phyloP scores from a whole-genome alignment of 805 yeast genomes.

The Monosporozyma yasuniensis region DNA sequence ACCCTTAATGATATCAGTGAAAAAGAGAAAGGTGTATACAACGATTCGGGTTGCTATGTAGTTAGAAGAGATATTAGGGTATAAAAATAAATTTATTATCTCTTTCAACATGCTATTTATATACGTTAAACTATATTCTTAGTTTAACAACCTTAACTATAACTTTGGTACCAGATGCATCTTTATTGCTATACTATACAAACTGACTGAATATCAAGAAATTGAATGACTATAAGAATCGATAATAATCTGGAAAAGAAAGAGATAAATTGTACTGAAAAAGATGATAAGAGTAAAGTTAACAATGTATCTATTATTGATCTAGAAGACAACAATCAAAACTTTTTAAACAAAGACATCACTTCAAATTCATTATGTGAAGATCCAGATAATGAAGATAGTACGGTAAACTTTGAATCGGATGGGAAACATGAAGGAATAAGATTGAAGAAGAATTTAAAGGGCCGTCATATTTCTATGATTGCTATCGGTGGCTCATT shows the following conservation, averaged over 20 bases:
- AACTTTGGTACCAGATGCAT: no score
- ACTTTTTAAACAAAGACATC: neutral
- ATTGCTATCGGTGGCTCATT: slow-evolving; percentile 28
- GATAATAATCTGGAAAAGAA: neutral
- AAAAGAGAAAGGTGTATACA: neutral
- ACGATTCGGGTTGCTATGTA: neutral
- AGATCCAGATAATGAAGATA: neutral
- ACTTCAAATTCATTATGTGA: neutral
- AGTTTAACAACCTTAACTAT: no score
- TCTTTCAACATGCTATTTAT: neutral
- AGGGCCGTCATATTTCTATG: slow-evolving; percentile 24
- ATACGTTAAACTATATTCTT: no score
- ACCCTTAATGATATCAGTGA: neutral
- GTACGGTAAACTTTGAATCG: neutral
- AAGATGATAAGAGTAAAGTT: neutral
- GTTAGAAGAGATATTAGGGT: neutral
- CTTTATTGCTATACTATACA: neutral
- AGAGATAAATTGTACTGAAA: neutral
- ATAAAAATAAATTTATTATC: neutral
- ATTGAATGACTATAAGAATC: neutral
- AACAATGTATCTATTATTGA: neutral
- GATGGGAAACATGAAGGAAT: slow-evolving; percentile 5
- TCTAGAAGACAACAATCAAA: neutral
- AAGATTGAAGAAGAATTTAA: slow-evolving; percentile 10
- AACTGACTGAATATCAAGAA: neutral